A percentile compares a stretch with the other conserved stretches of the same genome.
phyloP scores from a whole-genome alignment of 345 rosid genomes.

The Rhizophora apiculata region DNA sequence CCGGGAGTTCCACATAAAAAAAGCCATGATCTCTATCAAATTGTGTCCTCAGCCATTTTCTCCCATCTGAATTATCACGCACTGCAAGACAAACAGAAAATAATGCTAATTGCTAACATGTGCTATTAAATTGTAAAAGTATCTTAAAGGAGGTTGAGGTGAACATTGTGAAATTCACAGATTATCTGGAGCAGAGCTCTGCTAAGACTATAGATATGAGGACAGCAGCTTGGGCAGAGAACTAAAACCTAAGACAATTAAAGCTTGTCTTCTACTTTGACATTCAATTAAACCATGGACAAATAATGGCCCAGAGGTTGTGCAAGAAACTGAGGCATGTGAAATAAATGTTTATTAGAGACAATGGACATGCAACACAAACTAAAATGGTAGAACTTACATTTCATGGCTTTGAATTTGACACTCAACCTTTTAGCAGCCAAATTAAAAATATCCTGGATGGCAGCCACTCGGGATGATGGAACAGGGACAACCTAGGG shows the following conservation, averaged over 20 bases:
- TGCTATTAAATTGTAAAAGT: neutral
- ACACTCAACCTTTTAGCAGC: conserved; percentile 91
- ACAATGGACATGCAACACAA: conserved; percentile 5
- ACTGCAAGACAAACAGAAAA: conserved; percentile 38
- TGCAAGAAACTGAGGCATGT: neutral
- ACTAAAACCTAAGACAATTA: neutral
- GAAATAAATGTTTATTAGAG: neutral
- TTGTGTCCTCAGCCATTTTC: conserved; percentile 64
- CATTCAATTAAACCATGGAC: neutral
- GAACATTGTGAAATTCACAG: neutral
- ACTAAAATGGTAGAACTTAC: conserved; percentile 39
- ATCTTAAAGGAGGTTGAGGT: neutral
- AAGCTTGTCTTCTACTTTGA: neutral
- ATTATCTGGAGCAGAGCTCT: neutral
- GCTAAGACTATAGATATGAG: neutral
- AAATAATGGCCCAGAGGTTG: neutral
- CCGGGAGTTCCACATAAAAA: conserved; percentile 82
- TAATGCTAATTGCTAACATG: conserved; percentile 3
- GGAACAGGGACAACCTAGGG: conserved; percentile 76
- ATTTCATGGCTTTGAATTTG: conserved; percentile 50
- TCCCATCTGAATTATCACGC: conserved; percentile 47
- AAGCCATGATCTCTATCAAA: conserved; percentile 52
- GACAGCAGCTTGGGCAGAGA: neutral
- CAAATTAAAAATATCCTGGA: conserved; percentile 60
- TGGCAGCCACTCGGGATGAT: conserved; percentile 57